Conservation (phyloP, 2,329 filamentous ascomycete genomes). For the Trichophyton benhamiae region DNA sequence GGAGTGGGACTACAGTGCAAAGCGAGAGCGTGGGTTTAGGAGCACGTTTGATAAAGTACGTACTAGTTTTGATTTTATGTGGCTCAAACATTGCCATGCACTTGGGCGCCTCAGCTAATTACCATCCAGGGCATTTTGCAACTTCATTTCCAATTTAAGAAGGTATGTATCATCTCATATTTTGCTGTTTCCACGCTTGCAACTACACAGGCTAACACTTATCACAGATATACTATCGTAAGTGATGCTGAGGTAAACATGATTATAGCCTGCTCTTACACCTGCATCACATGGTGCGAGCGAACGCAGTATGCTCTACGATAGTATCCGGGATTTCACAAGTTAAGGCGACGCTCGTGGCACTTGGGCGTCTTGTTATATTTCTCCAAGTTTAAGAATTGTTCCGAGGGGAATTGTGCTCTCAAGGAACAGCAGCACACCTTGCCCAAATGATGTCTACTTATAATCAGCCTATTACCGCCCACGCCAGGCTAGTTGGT, state of each 20-base stretch:
- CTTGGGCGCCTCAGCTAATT: not conserved
- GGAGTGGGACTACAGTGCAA: constrained; percentile 97
- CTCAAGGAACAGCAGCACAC: not conserved
- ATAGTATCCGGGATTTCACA: not conserved
- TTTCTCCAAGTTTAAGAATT: not conserved
- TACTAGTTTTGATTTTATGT: not conserved
- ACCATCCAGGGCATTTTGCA: constrained; percentile 68
- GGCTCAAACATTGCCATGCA: not conserved
- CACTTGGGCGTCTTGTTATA: not conserved
- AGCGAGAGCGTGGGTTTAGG: constrained; percentile 84
- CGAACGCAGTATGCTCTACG: not conserved
- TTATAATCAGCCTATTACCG: not conserved
- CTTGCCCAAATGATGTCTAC: not conserved
- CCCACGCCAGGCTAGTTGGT: not conserved
- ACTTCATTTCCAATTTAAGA: constrained; percentile 97
- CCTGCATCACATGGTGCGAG: not conserved
- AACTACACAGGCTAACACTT: not conserved
- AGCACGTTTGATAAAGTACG: constrained; percentile 93
- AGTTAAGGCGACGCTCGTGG: not conserved
- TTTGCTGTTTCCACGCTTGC: not conserved
- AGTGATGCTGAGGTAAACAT: constrained; percentile 23
- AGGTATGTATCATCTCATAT: constrained; percentile 45
- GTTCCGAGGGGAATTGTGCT: not conserved
- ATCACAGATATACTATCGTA: constrained; percentile 37
- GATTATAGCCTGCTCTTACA: not conserved